phyloP scores from a whole-genome alignment of 2,329 filamentous ascomycete genomes.

The Aspergillus chevalieri region DNA sequence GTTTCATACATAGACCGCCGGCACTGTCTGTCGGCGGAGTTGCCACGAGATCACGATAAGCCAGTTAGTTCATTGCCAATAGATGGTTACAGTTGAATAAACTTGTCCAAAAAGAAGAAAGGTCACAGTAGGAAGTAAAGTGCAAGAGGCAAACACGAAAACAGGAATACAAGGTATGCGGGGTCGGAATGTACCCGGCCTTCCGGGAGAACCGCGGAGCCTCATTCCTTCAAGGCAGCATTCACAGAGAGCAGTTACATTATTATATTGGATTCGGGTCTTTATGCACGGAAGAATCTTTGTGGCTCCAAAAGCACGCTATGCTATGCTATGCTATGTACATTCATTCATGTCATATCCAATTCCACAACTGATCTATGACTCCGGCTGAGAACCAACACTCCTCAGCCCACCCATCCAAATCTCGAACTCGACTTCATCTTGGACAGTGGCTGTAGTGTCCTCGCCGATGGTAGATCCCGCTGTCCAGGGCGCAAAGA shows the following conservation, averaged over 20 bases:
- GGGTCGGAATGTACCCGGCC: neutral
- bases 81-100: slow-evolving; percentile 2
- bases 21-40: neutral
- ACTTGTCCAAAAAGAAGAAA: neutral
- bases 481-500: slow-evolving; percentile 73
- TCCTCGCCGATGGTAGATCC: slow-evolving; percentile 39
- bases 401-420: slow-evolving; percentile 53
- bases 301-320: neutral
- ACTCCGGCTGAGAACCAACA: neutral
- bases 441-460: neutral
- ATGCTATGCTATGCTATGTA: neutral
- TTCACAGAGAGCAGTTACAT: too few relatives aligned
- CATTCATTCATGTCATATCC: neutral
- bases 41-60: neutral
- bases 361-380: too few relatives aligned
- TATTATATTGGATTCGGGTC: neutral
- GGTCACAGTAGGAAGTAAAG: neutral
- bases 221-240: too few relatives aligned
- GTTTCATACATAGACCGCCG: neutral
- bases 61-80: neutral
- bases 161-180: neutral
- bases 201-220: too few relatives aligned
- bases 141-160: neutral
- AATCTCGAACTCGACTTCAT: slow-evolving; percentile 65
- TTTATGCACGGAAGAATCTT: neutral